Evolutionary conservation across 1,139 yeast species (phyloP).

Genomic region (Candida frijolesensis): DNA sequence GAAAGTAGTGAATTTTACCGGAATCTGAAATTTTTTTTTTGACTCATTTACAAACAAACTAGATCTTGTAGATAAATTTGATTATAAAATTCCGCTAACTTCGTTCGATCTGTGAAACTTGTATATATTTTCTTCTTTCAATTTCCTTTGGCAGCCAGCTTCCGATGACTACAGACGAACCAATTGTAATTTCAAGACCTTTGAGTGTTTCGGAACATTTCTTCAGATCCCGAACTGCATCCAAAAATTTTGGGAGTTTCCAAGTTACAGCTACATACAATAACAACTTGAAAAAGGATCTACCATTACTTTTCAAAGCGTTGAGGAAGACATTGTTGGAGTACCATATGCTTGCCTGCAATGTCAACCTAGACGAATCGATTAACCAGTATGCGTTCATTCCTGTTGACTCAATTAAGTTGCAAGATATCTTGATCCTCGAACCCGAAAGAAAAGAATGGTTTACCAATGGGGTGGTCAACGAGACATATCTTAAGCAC

Average conservation of each 20-base stretch:
- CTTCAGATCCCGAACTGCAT: constrained; percentile 36
- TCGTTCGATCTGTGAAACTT: too few relatives aligned
- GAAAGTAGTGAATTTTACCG: too few relatives aligned
- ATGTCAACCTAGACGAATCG: constrained; percentile 23
- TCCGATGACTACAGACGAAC: constrained; percentile 4
- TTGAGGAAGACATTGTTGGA: constrained; percentile 36
- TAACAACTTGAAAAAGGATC: constrained; percentile 19
- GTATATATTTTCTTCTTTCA: not conserved
- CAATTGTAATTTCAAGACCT: constrained; percentile 19
- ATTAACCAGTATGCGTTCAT: constrained; percentile 20
- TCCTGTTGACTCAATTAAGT: constrained; percentile 25
- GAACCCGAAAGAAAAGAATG: constrained; percentile 14
- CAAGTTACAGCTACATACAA: constrained; percentile 39
- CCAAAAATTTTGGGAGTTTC: constrained; percentile 34
- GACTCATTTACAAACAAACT: too few relatives aligned
- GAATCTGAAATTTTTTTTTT: too few relatives aligned
- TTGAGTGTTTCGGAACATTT: constrained; percentile 40
- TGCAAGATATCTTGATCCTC: constrained; percentile 29
- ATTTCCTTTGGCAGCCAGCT: not conserved
- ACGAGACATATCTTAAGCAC: constrained; percentile 31
- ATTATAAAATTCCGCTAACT: too few relatives aligned
- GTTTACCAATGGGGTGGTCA: constrained; percentile 23
- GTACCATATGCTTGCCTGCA: constrained; percentile 36
- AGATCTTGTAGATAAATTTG: too few relatives aligned
- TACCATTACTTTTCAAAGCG: constrained; percentile 26